Evolutionary conservation across 306 rosid species (phyloP).

Genomic region (Cucurbita ficifolia): DNA sequence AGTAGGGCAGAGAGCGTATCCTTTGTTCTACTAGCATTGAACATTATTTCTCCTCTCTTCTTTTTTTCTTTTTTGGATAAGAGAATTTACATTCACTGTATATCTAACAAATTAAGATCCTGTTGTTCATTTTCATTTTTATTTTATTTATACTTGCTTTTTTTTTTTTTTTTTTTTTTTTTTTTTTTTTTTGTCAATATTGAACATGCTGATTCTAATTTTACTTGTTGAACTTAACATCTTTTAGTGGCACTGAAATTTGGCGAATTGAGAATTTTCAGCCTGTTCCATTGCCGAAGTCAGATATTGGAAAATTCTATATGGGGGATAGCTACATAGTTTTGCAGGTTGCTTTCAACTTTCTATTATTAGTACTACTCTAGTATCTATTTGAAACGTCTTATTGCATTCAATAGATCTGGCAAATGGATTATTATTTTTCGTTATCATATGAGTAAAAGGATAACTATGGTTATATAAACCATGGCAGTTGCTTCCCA

Average conservation of each 20-base stretch:
- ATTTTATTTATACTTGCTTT: background rate
- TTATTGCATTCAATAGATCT: background rate
- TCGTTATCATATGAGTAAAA: background rate
- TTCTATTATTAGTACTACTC: background rate
- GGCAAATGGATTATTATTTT: background rate
- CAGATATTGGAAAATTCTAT: slow-evolving; percentile 6
- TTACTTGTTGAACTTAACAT: slow-evolving; percentile 19
- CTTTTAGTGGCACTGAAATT: slow-evolving; percentile 9
- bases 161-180: slow-evolving; percentile 7
- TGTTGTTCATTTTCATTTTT: background rate
- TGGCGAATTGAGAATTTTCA: slow-evolving; percentile 15
- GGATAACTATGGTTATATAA: background rate
- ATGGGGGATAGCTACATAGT: slow-evolving; percentile 14
- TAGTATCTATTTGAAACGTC: background rate
- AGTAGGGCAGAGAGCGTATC: slow-evolving; percentile 94
- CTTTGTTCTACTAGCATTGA: slow-evolving; percentile 18
- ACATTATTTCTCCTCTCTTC: background rate
- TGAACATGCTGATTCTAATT: slow-evolving; percentile 4
- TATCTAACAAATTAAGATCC: background rate
- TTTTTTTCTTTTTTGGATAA: background rate
- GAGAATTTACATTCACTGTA: background rate
- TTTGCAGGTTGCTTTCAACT: slow-evolving; percentile 11
- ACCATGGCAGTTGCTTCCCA: background rate
- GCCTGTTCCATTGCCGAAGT: slow-evolving; percentile 12
- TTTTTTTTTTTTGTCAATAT: slow-evolving; percentile 9